Evolutionary conservation across 352 stramenopile species (phyloP), one percentile per base, ranked within the genome.

Genomic region (Pythium biforme): DNA sequence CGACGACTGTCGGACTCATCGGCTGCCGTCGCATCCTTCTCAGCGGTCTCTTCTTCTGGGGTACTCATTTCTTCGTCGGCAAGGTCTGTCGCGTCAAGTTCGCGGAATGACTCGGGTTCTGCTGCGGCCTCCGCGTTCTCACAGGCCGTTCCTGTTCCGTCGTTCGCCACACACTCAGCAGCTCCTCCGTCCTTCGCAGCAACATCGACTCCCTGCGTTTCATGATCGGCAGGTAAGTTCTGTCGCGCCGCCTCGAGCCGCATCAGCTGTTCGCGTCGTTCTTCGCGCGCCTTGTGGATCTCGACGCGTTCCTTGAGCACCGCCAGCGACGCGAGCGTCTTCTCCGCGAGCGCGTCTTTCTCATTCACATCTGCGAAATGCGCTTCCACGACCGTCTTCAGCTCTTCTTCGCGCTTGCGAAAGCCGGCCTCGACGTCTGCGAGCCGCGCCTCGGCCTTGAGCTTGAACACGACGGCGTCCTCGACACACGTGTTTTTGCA

Each of bases 231-330:
- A 23, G 89, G 79, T 22, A 54, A 20, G 4, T 74, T 71, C 10
- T 75, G 52, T 7, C 83, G 76, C n/a, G 83, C 79, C 3, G 72
- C 53, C 26, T 83, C 67, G 4, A 90, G 59, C 4, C 79, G 73
- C 59, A 86, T 69, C 45, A 79, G 77, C 37, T 70, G 72, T 59
- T 93, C 83, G 17, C 67, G 74, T 53, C 83, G 69, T 59, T 93
- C 83, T 52, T 91, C 83, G 1, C 74, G 80, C 1, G 81, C 72
- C 53, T 88, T 89, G 62, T 90, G 74, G 33, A 86, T 55, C 9
- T 72, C 65, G 37, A 95, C 82, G 51, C 83, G 73, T 20, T 81
- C 63, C 46, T 79, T 84, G 19, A 95, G 68, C 52, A 77, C 15
- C 27, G 65, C 56, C 22, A 92, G 53, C 31, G 62, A 66, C 22